Evolutionary conservation across 768 basidiomycete species (phyloP), one percentile per base, ranked within the genome.

Genomic region (Butyriboletus loyo): DNA sequence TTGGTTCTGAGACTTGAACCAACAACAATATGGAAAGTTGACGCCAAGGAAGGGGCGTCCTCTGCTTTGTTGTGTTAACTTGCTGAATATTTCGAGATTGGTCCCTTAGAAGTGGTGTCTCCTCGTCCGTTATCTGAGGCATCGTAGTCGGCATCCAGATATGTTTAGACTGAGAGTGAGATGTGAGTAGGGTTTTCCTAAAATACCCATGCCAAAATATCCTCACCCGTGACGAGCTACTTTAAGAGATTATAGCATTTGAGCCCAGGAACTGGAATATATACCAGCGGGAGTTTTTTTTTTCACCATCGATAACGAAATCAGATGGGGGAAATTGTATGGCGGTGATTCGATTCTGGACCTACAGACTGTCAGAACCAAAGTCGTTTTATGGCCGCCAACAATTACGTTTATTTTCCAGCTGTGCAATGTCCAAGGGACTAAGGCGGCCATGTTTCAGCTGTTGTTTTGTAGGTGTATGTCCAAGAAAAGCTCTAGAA

Each of bases 1-100:
- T 65, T 5, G 88, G 87, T 66, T 91, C 89, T 49, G 86, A 79
- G 34, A 89, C 74, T 66, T 88, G 87, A 37, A 89, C 72, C 56
- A 89, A 72, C 53, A 91, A 65, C 3, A 89, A 73, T 47, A 91
- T 80, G 41, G 74, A 75, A 55, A 90, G 77, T 73, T 89, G 88
- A 49, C 75, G 74, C 80, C 78, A 81, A 32, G 88, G 88, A 31
- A 90, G 67, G 44, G 85, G 85, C 0, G 84, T 81, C 30, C 67
- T 68, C 52, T 66, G 53, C 28, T 47, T 55, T 34, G 63, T 69
- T 60, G 69, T 56, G 21, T 58, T 60, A 5, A 54, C n/a, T 21
- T 40, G 39, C 42, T 36, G 52, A 14, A 17, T 10, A 19, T 55
- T 62, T 34, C 31, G 41, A 32, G 50, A 19, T n/a, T 48, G 56